A percentile compares a stretch with the other conserved stretches of the same genome.
Evolutionary conservation across 192 early-diverging fungal genomes (phyloP).

Genomic region (Umbelopsis ramanniana): DNA sequence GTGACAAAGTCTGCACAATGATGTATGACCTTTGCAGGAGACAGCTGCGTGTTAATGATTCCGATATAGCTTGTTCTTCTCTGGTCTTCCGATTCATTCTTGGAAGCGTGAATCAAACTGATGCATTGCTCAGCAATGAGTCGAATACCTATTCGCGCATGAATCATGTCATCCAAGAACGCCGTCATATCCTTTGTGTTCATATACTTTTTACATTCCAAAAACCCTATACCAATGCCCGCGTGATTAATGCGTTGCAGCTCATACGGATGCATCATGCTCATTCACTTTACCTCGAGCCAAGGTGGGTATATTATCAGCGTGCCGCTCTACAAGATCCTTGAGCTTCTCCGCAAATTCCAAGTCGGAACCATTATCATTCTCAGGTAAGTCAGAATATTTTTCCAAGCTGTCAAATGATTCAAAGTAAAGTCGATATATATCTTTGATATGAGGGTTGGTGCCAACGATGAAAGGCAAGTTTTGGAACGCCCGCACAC

Average conservation of each 20-base stretch:
- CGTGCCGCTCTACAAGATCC: slow-evolving; percentile 75
- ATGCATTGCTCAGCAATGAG: slow-evolving; percentile 93
- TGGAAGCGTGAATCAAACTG: slow-evolving; percentile 63
- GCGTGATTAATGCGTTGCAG: not conserved
- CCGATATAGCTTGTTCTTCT: slow-evolving; percentile 66
- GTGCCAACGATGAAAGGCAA: slow-evolving; percentile 96
- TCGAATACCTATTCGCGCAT: slow-evolving; percentile 88
- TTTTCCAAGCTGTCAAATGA: slow-evolving; percentile 73
- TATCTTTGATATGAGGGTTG: slow-evolving; percentile 87
- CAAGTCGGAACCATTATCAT: slow-evolving; percentile 50
- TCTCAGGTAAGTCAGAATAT: slow-evolving; percentile 63
- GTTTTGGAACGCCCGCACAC: slow-evolving; percentile 85
- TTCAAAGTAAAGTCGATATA: slow-evolving; percentile 82
- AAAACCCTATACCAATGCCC: slow-evolving; percentile 62
- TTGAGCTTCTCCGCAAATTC: slow-evolving; percentile 75
- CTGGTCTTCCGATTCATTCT: slow-evolving; percentile 30
- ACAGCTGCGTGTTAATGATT: slow-evolving; percentile 79
- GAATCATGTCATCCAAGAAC: slow-evolving; percentile 89
- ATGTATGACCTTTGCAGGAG: slow-evolving; percentile 68
- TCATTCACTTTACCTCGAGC: slow-evolving; percentile 66
- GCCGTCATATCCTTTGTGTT: slow-evolving; percentile 60
- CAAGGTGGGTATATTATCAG: slow-evolving; percentile 88
- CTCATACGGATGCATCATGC: too few relatives aligned
- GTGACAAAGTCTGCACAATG: slow-evolving; percentile 74
- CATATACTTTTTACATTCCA: slow-evolving; percentile 92